These are phyloP conservation scores for Pholiota adiposa DNA, from an alignment of 1,284 basidiomycete species.

Conservation along the genomic window DNA sequence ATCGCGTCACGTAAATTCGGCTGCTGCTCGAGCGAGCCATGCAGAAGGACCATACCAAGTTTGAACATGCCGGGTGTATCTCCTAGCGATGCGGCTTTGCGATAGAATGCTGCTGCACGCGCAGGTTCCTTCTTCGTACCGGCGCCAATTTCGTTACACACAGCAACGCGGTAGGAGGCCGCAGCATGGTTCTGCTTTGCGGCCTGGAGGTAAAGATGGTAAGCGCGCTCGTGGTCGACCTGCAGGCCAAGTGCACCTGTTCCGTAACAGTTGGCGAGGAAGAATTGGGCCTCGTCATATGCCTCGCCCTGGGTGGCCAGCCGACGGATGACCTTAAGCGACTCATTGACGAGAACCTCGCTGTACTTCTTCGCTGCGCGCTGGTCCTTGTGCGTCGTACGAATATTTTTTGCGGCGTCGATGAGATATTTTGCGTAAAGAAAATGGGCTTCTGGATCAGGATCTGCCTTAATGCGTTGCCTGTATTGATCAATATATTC, in stretches of 20 bases:
- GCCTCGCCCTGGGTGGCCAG: slow-evolving; percentile 89
- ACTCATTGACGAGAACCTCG: slow-evolving; percentile 87
- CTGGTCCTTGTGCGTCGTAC: slow-evolving; percentile 74
- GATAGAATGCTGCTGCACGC: slow-evolving; percentile 93
- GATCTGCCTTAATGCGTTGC: slow-evolving; percentile 95
- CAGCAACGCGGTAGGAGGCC: slow-evolving; percentile 96
- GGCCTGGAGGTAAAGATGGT: slow-evolving; percentile 97
- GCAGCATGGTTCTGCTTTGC: slow-evolving; percentile 97
- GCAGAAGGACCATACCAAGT: slow-evolving; percentile 92
- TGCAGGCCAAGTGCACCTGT: slow-evolving; percentile 93
- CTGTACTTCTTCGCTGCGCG: slow-evolving; percentile 87
- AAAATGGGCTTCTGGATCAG: slow-evolving; percentile 99
- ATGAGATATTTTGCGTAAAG: slow-evolving; percentile 97
- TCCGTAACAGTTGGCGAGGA: slow-evolving; percentile 96
- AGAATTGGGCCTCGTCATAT: slow-evolving; percentile 98
- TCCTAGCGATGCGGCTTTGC: slow-evolving; percentile 94
- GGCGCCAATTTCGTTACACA: slow-evolving; percentile 99
- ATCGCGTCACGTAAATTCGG: slow-evolving; percentile 91
- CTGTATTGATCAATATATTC: slow-evolving; percentile 98
- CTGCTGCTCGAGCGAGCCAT: slow-evolving; percentile 84
- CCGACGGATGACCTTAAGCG: slow-evolving; percentile 90
- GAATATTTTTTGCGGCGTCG: slow-evolving; percentile 96
- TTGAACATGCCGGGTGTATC: slow-evolving; percentile 99
- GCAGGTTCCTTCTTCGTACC: slow-evolving; percentile 91
- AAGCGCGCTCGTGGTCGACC: slow-evolving; percentile 97